These are phyloP conservation scores for Botrytis aclada DNA, from an alignment of 2,329 filamentous ascomycete species.

Conservation along the genomic window DNA sequence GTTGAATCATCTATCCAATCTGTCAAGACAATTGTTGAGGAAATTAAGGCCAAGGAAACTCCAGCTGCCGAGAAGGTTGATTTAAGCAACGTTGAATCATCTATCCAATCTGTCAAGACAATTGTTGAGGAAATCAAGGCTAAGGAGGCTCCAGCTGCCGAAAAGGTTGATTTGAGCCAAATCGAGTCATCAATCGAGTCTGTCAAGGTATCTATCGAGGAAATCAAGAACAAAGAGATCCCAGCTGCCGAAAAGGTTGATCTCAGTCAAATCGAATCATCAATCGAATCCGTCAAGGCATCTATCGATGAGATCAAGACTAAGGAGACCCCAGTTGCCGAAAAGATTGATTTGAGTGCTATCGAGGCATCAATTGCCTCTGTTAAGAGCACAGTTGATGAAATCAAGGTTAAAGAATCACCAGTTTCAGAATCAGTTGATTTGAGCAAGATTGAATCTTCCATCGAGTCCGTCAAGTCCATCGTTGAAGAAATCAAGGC, in stretches of 20 bases:
- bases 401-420: constrained; percentile 17
- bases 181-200: neutral
- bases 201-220: constrained; percentile 18
- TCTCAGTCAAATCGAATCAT: neutral
- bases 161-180: neutral
- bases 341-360: constrained; percentile 22
- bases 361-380: constrained; percentile 18
- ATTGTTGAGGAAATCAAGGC: constrained; percentile 26
- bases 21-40: constrained; percentile 20
- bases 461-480: constrained; percentile 23
- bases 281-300: neutral
- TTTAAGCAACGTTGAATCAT: constrained; percentile 19
- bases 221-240: constrained; percentile 21
- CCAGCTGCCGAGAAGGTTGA: constrained; percentile 22
- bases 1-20: constrained; percentile 24
- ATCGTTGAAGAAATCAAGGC: constrained; percentile 26
- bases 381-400: constrained; percentile 18
- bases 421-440: neutral
- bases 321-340: constrained; percentile 19
- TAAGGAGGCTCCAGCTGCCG: constrained; percentile 19
- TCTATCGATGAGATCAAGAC: constrained; percentile 14
- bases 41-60: constrained; percentile 26
- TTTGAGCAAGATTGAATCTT: constrained; percentile 12
- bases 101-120: constrained; percentile 4
- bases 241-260: neutral